phyloP scores from a whole-genome alignment of 75 land plant genomes.

The Gnetum montanum region DNA sequence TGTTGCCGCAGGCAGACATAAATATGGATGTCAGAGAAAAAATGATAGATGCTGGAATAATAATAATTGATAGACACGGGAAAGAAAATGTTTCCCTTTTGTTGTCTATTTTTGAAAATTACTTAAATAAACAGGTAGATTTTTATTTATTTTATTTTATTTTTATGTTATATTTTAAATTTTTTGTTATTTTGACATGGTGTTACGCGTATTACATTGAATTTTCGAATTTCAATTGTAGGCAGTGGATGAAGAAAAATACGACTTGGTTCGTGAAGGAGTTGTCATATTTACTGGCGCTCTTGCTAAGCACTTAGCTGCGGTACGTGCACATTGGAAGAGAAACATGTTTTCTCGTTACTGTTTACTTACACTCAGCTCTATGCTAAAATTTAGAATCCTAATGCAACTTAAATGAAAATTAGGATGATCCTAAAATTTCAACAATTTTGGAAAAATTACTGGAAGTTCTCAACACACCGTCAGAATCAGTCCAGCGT shows the following conservation, averaged over 20 bases:
- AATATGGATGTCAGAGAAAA: conserved; percentile 78
- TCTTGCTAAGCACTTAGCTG: conserved; percentile 79
- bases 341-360: not conserved
- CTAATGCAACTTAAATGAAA: no score
- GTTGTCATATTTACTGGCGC: conserved; percentile 97
- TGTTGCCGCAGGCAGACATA: conserved; percentile 94
- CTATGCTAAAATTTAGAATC: no score
- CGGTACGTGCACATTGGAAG: conserved; percentile 51
- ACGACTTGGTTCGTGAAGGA: conserved; percentile 96
- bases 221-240: no score
- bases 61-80: conserved; percentile 91
- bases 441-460: conserved; percentile 76
- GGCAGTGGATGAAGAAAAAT: conserved; percentile 93
- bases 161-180: not conserved
- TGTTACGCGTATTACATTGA: not conserved
- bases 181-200: not conserved
- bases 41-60: conserved; percentile 96
- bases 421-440: conserved; percentile 90
- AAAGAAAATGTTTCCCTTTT: conserved; percentile 71
- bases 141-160: no score
- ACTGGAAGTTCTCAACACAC: conserved; percentile 93
- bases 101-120: conserved; percentile 94
- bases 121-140: conserved; percentile 83
- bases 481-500: conserved; percentile 95
- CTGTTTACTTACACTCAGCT: not conserved